A percentile compares a stretch with the other conserved stretches of the same genome.
Conservation (phyloP, 2,329 filamentous ascomycete genomes). For the Colletotrichum lini region DNA sequence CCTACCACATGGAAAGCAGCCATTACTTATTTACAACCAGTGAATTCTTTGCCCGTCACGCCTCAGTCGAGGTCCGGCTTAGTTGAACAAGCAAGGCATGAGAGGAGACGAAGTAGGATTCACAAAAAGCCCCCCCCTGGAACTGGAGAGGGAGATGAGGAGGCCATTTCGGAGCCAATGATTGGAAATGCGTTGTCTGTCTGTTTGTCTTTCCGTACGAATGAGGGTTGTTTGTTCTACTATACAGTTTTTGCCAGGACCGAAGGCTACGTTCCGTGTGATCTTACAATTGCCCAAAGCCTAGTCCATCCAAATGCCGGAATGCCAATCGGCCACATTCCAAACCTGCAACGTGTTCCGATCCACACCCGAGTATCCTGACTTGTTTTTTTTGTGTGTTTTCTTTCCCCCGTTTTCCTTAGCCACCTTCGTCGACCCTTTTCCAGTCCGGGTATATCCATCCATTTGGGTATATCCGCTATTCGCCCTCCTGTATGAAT, state of each 20-base stretch:
- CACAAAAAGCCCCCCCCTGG: background rate
- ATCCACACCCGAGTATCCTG: background rate
- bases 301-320: background rate
- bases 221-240: background rate
- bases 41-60: too few relatives aligned
- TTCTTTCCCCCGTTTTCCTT: background rate
- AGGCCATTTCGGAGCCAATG: background rate
- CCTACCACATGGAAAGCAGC: too few relatives aligned
- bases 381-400: background rate
- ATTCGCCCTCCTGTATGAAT: background rate
- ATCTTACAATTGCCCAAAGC: background rate
- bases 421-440: background rate
- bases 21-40: too few relatives aligned
- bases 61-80: too few relatives aligned
- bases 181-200: background rate
- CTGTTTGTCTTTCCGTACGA: background rate
- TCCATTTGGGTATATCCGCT: background rate
- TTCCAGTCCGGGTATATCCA: conserved; percentile 1
- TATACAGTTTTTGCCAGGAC: background rate
- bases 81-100: too few relatives aligned
- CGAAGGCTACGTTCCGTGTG: background rate
- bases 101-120: too few relatives aligned
- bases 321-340: conserved; percentile 6
- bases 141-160: background rate
- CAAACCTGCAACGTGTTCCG: background rate